These are phyloP conservation scores for Volvox africanus DNA, from an alignment of 139 green algal genomes.

Conservation along the genomic window DNA sequence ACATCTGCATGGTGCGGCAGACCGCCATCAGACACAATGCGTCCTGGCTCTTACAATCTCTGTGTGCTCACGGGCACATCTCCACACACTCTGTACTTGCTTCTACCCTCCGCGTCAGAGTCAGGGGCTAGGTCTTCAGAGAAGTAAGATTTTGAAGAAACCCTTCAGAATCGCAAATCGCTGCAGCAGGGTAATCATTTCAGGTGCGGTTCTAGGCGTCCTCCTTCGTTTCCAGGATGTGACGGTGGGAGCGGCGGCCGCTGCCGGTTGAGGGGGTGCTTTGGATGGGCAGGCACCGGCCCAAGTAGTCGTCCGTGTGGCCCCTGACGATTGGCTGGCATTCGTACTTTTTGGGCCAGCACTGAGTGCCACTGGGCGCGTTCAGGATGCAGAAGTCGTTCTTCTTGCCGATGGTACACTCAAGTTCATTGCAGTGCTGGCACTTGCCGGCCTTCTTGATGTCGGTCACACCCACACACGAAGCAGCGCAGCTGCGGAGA, in stretches of 20 bases:
- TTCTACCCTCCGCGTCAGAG: too few species aligned
- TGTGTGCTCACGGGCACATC: too few species aligned
- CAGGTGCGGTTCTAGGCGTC: too few species aligned
- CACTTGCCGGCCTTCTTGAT: constrained; percentile 22
- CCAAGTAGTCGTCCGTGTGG: neutral
- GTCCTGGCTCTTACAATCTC: too few species aligned
- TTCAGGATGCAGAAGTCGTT: constrained; percentile 23
- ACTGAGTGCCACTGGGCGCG: neutral
- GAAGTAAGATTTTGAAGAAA: too few species aligned
- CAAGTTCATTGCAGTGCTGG: neutral
- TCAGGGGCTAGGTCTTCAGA: too few species aligned
- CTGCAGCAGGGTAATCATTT: too few species aligned
- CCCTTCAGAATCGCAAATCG: too few species aligned
- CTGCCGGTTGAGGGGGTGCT: neutral
- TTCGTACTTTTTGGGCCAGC: constrained; percentile 8
- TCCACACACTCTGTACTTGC: too few species aligned
- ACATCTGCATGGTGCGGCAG: too few species aligned
- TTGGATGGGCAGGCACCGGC: constrained; percentile 5
- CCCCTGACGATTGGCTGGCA: neutral
- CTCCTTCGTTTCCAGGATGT: too few species aligned
- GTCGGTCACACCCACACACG: neutral
- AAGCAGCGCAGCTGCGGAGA: neutral
- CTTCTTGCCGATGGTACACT: neutral
- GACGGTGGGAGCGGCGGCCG: neutral
- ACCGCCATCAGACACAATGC: too few species aligned